Conservation (phyloP, 139 green algal species). For the Coelastrella sp. region DNA sequence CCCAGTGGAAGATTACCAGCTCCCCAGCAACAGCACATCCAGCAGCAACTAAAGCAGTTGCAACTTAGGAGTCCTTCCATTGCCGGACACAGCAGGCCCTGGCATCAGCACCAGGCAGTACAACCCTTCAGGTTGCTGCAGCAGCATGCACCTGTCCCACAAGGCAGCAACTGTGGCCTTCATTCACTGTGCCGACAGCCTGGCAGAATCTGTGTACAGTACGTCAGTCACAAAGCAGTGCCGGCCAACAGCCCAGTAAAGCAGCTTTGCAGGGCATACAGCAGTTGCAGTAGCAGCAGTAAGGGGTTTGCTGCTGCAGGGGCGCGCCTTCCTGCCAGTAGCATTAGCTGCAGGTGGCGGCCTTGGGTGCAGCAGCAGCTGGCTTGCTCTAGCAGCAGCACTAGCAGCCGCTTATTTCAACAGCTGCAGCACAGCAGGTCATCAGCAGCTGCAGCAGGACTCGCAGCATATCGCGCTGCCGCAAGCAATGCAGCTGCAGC, state of each 20-base stretch:
- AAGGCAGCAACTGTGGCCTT: neutral
- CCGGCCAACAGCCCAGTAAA: neutral
- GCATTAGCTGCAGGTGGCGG: neutral
- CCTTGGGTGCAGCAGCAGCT: neutral
- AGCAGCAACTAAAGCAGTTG: constrained; percentile 10
- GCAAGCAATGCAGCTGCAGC: constrained; percentile 7
- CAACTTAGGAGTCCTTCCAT: neutral
- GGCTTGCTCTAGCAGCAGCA: neutral
- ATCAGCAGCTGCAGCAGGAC: constrained; percentile 1
- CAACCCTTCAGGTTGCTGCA: neutral
- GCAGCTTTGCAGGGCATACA: neutral
- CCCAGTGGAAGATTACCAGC: neutral
- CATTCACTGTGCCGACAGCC: no score
- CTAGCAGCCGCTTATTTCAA: neutral
- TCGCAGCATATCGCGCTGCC: neutral
- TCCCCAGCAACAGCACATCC: neutral
- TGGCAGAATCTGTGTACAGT: no score
- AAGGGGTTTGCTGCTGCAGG: neutral
- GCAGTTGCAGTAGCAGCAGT: neutral
- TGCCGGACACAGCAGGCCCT: neutral
- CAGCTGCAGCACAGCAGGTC: neutral
- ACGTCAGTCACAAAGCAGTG: no score
- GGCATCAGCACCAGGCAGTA: neutral
- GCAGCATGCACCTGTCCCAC: neutral
- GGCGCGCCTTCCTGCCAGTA: neutral